Base-by-base conservation (phyloP, 2,329 filamentous ascomycete genomes). In the Macrophomina pseudophaseolina region DNA sequence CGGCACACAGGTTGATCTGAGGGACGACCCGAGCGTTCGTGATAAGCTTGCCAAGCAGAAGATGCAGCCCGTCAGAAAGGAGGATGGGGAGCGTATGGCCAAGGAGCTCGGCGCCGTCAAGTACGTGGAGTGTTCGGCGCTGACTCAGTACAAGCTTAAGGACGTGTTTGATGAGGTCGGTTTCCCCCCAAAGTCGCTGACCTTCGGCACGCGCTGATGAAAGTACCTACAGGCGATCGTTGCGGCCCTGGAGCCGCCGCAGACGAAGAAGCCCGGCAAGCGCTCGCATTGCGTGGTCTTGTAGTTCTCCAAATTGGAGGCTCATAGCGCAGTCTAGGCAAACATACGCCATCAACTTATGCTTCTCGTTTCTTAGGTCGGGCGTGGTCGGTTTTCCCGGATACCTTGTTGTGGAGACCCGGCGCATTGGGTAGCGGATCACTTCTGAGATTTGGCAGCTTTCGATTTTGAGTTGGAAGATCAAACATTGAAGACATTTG, bases 101-200 rank as follows among this genome's bases (percentile, higher is more conserved):
- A 97, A 94, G 84, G 94, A 98, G 70, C 83, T 98, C n/a, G 93
- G 93, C 69, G 95, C 95, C 5, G 93, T 99, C 74, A 98, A 97
- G 85, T 99, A 99, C 74, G 95, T 98, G 70, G 95, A 99, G 83
- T 99, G 95, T 84, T 97, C 94, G 78, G 95, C 95, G 67, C 83
- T 99, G 80, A 98, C 95, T 69, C 95, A 99, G 84, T 97, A 94
- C 84, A 97, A 97, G 83, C 84, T 99, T 71, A 99, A 99, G 86
- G 95, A 98, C 77, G 95, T 99, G 18, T 99, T 99, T 81, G 95
- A 99, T 76, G 95, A 98, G 91, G 94, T 97, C 86, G 73, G 64
- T 56, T 49, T 28, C 35, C 30, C 49, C 32, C 30, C 42, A 18
- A 12, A 6, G 28, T 33, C 18, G 9, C 23, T 40, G 5, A 7